Evolutionary conservation across 768 basidiomycete species (phyloP).

Genomic region (Leccinum truebloodii): DNA sequence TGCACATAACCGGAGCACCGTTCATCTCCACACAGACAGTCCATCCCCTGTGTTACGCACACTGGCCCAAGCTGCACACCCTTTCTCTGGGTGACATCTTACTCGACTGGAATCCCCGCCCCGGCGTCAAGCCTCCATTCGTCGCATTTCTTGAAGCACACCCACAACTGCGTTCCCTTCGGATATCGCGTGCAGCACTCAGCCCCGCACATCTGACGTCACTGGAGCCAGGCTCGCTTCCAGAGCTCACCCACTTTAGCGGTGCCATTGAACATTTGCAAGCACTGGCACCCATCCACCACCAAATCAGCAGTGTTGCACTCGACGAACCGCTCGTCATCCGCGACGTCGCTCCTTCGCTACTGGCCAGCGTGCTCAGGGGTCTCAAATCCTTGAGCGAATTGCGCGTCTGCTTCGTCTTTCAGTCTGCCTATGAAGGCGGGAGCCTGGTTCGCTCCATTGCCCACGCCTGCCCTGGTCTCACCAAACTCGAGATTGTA

Average conservation of each 20-base stretch:
- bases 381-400: conserved; percentile 55
- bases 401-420: conserved; percentile 63
- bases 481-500: conserved; percentile 63
- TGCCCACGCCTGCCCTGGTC: conserved; percentile 62
- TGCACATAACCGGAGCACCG: conserved; percentile 43
- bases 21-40: conserved; percentile 45
- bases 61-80: conserved; percentile 65
- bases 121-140: conserved; percentile 56
- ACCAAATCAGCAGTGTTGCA: conserved; percentile 53
- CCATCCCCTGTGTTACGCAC: conserved; percentile 54
- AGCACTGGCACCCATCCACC: conserved; percentile 50
- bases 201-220: conserved; percentile 54
- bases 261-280: conserved; percentile 71
- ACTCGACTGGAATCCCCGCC: conserved; percentile 50
- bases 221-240: conserved; percentile 47
- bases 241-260: conserved; percentile 56
- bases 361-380: conserved; percentile 60
- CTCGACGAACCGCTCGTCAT: conserved; percentile 68
- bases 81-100: conserved; percentile 67
- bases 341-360: conserved; percentile 64
- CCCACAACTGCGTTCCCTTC: conserved; percentile 48
- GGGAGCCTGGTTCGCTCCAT: conserved; percentile 68
- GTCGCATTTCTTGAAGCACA: conserved; percentile 70
- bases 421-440: conserved; percentile 76
- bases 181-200: conserved; percentile 53